Evolutionary conservation across 2,329 filamentous ascomycete genomes (phyloP), one percentile per base, ranked within the genome.

Genomic region (Microascus cirrosus): DNA sequence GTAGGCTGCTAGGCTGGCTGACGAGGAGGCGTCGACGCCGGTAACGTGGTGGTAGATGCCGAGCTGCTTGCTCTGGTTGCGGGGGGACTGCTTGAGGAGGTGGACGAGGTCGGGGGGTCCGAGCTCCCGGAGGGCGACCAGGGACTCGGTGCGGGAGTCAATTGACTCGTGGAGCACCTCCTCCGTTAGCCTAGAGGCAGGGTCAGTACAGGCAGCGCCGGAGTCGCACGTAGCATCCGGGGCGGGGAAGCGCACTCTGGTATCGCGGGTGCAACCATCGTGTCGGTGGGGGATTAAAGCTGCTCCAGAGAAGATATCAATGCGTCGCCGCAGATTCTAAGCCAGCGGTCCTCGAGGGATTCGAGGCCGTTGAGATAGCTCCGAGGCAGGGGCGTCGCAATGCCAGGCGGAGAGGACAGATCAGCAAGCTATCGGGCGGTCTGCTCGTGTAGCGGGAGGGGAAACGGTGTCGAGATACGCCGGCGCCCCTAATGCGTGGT

Each of bases 1-100:
- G 73, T 99, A 99, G 65, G 94, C 94, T 48, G 94, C 94, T 60
- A 99, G 77, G 74, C 93, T 97, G 60, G 94, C 94, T 11, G 94
- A 97, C 7, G 94, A 97, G 2, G 94, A 99, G 54, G 94, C 94
- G 74, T 99, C 94, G 68, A 96, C 86, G 61, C 94, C 94, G 45
- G 91, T 96, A 65, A 96, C 92, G 84, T 99, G 94, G 72, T 99
- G 94, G 70, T 99, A 99, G 58, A 96, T 86, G 60, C 94, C 94
- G 61, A 85, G 86, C 89, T 96, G 82, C 67, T 81, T 84, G 55
- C 73, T 76, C 36, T 77, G 72, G 65, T 80, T 84, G 64, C 82
- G 75, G 54, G 80, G 72, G 56, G 77, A 76, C 67, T 84, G 81
- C 71, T 96, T 97, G 66, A 96, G 83, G 59, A 99, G 82, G 74